Base-by-base conservation (phyloP, 257 asterid species). In the Agastache rugosa region DNA sequence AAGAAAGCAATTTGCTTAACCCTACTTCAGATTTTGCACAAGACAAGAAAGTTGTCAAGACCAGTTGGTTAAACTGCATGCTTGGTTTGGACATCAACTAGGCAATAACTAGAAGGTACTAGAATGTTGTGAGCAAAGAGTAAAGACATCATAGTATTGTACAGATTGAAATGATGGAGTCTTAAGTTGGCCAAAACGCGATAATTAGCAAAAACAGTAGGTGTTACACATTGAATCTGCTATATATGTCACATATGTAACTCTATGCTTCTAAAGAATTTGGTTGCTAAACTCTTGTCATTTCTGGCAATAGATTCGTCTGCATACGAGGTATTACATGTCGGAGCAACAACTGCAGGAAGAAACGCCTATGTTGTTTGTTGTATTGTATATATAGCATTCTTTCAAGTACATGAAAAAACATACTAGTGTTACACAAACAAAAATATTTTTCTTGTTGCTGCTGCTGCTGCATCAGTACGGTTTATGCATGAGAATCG, bases 41-140 rank as follows among this genome's bases (percentile, higher is more conserved):
- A 16, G 87, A 85, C 81, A 72, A 73, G 54, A 67, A 72, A 45
- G 54, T 75, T 87, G 90, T 69, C 63, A 78, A 53, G 63, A 66
- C 14, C 87, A 85, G 25, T 37, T 88, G 17, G 3, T 79, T 14
- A 53, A 51, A 47, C 10, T 10, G 80, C 75, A 59, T n/a, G 68
- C 63, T 58, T 79, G 29, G 31, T 73, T 51, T 77, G 69, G 48
- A 62, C 61, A 31, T 55, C 56, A 63, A 68, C 4, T 53, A 66
- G 66, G 63, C 31, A 77, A 44, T 39, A 11, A 62, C 51, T 66
- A 7, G 69, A 27, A 54, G 51, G 8, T 14, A 9, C 64, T 29
- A 5, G 9, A 11, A 23, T 23, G 60, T 19, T 19, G 5, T 20
- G 60, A 54, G 60, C 60, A 7, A 54, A 54, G 11, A 25, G 39